Base-by-base conservation (phyloP, 148 eudicot genomes). In the Heliosperma pusillum region DNA sequence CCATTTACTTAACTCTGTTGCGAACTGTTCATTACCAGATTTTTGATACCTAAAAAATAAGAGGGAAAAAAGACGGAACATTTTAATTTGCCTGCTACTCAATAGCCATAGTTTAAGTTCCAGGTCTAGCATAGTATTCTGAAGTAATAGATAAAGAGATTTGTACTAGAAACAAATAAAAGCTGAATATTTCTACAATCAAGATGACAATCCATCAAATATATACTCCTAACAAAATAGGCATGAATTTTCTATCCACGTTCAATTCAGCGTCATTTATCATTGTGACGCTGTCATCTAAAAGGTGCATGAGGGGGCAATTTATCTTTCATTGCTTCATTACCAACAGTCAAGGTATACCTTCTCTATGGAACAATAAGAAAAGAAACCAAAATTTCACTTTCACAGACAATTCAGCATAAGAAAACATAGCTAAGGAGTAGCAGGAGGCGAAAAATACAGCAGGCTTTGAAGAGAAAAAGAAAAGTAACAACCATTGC, bases 1-100 rank as follows among this genome's bases (percentile, higher is more conserved):
- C 98, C 98, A 93, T 88, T 90, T 90, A 84, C 89, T 89, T 73
- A 90, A 80, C 83, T 93, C 96, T 33, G 88, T 89, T 25, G 86
- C 79, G 72, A 90, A 89, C 73, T 87, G 92, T 72, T 89, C 91
- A 78, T 93, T 93, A 42, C 96, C 93, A 81, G 96, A 90, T 85
- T 87, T 89, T 75, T 61, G 83, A 79, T 79, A 17, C 78, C 82
- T 79, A 69, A 4, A 52, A 19, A 50, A 52, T 25, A 52, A 22
- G 20, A 36, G 7, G 7, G 7, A 36, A 22, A 59, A 6, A 59
- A 22, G 52, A 50, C 10, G 7, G 17, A 65, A 33, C 53, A 21
- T 22, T 24, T 44, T 20, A 10, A 44, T 52, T 68, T 45, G 56
- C 36, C 15, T 36, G 50, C 68, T 27, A 27, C 69, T 66, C 10